Evolutionary conservation across 345 rosid species (phyloP).

Genomic region (Acer yangbiense): DNA sequence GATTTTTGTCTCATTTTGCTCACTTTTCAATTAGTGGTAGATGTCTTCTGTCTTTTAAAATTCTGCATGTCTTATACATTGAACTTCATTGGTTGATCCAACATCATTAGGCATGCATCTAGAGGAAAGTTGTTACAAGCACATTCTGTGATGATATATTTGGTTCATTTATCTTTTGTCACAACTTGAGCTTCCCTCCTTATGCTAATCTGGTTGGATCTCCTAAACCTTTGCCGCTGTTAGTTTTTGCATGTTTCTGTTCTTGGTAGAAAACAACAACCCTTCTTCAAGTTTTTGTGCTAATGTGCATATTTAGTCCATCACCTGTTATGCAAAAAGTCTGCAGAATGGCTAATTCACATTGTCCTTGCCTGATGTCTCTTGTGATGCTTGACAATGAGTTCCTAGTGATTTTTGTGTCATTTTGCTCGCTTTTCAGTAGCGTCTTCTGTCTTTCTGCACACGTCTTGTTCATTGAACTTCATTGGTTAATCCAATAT

Average conservation of each 20-base stretch:
- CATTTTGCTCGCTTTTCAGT: not conserved
- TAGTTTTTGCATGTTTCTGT: not conserved
- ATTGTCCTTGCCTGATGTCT: not conserved
- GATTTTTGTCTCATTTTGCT: not conserved
- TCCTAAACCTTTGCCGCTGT: not conserved
- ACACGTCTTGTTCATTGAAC: not conserved
- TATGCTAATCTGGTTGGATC: no score
- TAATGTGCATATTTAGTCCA: not conserved
- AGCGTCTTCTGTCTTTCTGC: not conserved
- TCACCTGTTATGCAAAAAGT: not conserved
- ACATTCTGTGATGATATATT: not conserved
- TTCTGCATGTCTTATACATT: not conserved
- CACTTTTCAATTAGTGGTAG: not conserved
- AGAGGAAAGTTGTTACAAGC: not conserved
- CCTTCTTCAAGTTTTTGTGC: not conserved
- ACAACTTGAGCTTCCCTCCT: no score
- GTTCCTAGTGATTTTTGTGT: not conserved
- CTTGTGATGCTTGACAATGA: not conserved
- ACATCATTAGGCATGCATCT: not conserved
- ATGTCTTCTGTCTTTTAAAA: not conserved
- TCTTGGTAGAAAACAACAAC: no score
- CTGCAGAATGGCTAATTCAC: not conserved
- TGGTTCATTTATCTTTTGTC: no score
- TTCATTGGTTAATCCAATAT: not conserved
- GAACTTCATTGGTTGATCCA: constrained; percentile 6